These are phyloP conservation scores for Rhizopogon vulgaris DNA, from an alignment of 768 basidiomycete genomes.

Conservation along the genomic window DNA sequence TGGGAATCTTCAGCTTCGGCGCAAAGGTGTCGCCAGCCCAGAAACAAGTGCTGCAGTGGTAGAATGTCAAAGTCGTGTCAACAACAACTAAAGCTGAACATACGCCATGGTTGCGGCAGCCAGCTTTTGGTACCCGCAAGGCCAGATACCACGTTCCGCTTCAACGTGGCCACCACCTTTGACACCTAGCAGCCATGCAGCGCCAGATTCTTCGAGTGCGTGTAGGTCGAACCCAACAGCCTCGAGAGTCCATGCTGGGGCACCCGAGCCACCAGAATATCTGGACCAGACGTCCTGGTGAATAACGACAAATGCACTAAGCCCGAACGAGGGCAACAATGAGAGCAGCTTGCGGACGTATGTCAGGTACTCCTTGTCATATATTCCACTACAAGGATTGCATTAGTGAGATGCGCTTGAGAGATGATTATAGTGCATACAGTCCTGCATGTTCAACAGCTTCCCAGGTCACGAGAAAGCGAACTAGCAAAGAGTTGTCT, in stretches of 20 bases:
- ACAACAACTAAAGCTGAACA: constrained; percentile 20
- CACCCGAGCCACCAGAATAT: constrained; percentile 91
- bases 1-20: constrained; percentile 58
- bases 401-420: constrained; percentile 1
- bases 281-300: constrained; percentile 98
- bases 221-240: constrained; percentile 79
- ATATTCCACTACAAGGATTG: constrained; percentile 53
- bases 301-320: constrained; percentile 69
- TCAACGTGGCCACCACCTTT: constrained; percentile 70
- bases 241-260: constrained; percentile 93
- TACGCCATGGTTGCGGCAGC: constrained; percentile 92
- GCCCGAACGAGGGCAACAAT: constrained; percentile 64
- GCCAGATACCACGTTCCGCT: constrained; percentile 83
- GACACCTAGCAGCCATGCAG: constrained; percentile 83
- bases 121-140: constrained; percentile 89
- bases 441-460: constrained; percentile 90
- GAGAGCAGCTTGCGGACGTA: constrained; percentile 71
- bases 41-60: constrained; percentile 66
- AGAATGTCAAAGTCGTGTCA: not conserved
- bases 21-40: constrained; percentile 90
- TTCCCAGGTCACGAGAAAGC: constrained; percentile 96
- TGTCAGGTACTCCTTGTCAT: constrained; percentile 76
- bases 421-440: constrained; percentile 41
- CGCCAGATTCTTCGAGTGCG: constrained; percentile 73
- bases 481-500: constrained; percentile 40